Conservation (phyloP, 495 filamentous ascomycete genomes). For the Sporormia fimetaria region DNA sequence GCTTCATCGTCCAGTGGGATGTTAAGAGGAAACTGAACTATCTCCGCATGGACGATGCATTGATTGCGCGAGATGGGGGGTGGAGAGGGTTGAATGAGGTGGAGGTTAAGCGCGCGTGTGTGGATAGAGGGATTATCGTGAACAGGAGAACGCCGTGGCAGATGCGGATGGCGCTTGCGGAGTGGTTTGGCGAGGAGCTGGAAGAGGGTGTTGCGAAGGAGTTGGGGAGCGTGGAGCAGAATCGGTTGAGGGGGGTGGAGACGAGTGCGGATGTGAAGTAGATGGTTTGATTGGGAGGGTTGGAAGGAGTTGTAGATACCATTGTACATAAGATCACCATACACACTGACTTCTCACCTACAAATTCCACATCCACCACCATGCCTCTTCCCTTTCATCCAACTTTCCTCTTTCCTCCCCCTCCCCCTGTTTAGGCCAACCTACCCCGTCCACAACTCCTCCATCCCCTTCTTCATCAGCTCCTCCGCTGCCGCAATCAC, state of each 20-base stretch:
- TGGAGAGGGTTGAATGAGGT: slow-evolving; percentile 38
- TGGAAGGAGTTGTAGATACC: no score
- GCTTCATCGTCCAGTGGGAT: slow-evolving; percentile 32
- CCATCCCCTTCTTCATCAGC: slow-evolving; percentile 4
- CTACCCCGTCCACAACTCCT: slow-evolving; percentile 8
- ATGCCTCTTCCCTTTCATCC: no score
- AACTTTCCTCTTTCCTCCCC: no score
- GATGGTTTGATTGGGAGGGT: no score
- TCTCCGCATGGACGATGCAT: slow-evolving; percentile 46
- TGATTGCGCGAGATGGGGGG: slow-evolving; percentile 44
- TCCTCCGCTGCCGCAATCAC: slow-evolving; percentile 11
- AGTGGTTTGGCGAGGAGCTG: slow-evolving; percentile 21
- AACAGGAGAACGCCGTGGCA: slow-evolving; percentile 27
- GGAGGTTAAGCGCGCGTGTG: slow-evolving; percentile 48
- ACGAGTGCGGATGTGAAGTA: no score
- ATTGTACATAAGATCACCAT: no score
- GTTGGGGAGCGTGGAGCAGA: no score
- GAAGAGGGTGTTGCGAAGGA: no score
- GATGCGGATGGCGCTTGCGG: slow-evolving; percentile 20
- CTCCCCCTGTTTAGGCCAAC: no score
- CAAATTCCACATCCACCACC: no score
- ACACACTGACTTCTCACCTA: no score
- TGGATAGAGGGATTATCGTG: slow-evolving; percentile 40
- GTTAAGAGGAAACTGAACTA: slow-evolving; percentile 40
- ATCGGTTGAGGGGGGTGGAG: no score